These are phyloP conservation scores for Leccinum subtestaceum DNA, from an alignment of 768 basidiomycete species.

Conservation along the genomic window DNA sequence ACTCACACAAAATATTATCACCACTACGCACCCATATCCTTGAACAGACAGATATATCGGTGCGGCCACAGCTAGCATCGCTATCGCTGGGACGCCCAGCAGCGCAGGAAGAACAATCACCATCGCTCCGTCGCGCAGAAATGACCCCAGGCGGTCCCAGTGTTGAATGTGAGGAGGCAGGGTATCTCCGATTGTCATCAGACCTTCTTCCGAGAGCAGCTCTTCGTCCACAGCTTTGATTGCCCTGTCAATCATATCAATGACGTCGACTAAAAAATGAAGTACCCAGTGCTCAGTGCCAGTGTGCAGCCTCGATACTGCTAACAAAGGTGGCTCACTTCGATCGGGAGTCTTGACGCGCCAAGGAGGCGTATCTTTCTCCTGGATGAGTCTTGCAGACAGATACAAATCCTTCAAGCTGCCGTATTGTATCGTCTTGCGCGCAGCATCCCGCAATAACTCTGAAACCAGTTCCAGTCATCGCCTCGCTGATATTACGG, in stretches of 20 bases:
- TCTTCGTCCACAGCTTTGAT: neutral
- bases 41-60: neutral
- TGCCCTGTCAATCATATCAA: neutral
- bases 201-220: neutral
- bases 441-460: neutral
- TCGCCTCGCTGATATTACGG: neutral
- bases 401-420: neutral
- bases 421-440: neutral
- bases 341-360: neutral
- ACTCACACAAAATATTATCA: neutral
- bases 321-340: neutral
- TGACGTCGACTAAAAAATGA: neutral
- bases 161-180: neutral
- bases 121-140: neutral
- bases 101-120: neutral
- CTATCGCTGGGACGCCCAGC: constrained; percentile 4
- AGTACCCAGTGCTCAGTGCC: neutral
- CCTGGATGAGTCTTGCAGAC: neutral
- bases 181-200: neutral
- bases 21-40: neutral
- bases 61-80: neutral
- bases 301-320: neutral
- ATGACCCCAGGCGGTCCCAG: neutral
- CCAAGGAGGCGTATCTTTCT: neutral
- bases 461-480: neutral